phyloP scores from a whole-genome alignment of 441 rosid genomes.

The Gossypium davidsonii region DNA sequence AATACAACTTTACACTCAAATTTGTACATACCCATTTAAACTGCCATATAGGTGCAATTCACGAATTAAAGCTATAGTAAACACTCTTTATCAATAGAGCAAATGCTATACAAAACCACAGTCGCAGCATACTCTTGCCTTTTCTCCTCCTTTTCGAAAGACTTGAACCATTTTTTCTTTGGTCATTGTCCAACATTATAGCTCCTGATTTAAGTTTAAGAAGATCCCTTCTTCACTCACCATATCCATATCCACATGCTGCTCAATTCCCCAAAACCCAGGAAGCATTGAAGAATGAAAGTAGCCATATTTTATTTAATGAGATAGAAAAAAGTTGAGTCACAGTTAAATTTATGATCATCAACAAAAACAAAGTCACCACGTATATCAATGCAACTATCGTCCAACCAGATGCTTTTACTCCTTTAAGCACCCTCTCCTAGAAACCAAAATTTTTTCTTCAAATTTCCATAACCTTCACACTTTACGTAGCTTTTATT shows the following conservation, averaged over 20 bases:
- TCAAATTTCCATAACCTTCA: not conserved
- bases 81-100: too few species aligned
- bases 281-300: constrained; percentile 24
- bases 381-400: constrained; percentile 2
- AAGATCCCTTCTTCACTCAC: constrained; percentile 10
- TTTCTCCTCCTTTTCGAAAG: too few species aligned
- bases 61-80: too few species aligned
- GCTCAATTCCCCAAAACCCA: constrained; percentile 27
- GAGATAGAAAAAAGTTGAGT: constrained; percentile 8
- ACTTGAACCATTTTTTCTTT: not conserved
- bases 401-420: constrained; percentile 16
- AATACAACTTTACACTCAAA: too few species aligned
- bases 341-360: constrained; percentile 16
- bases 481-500: not conserved
- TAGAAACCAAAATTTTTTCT: constrained; percentile 6
- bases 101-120: too few species aligned
- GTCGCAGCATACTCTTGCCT: too few species aligned
- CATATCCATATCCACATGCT: not conserved
- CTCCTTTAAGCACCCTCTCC: constrained; percentile 15
- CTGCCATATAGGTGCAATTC: too few species aligned
- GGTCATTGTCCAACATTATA: not conserved
- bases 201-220: constrained; percentile 14
- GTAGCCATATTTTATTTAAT: not conserved
- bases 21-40: too few species aligned
- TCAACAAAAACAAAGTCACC: not conserved